Evolutionary conservation across 2,329 filamentous ascomycete species (phyloP).

Genomic region (Sordariomycetes sp.): DNA sequence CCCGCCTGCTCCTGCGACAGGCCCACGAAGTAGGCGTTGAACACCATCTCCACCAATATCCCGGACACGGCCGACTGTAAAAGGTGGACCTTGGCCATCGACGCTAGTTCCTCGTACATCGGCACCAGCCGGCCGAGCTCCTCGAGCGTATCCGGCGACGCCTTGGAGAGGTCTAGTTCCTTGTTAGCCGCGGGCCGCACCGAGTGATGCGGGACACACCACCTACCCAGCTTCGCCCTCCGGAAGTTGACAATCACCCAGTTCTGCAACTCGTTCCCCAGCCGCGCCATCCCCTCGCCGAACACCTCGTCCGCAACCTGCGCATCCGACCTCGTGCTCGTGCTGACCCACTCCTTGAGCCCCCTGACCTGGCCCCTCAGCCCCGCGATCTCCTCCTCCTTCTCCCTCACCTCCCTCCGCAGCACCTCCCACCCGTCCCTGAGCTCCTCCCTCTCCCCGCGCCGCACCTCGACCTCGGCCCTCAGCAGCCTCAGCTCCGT

Average conservation of each 20-base stretch:
- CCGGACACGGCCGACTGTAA: conserved; percentile 52
- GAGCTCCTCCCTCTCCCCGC: conserved; percentile 36
- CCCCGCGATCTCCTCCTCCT: conserved; percentile 45
- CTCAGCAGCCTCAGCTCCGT: conserved; percentile 40
- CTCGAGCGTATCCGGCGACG: conserved; percentile 26
- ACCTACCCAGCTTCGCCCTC: conserved; percentile 44
- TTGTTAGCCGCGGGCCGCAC: not conserved
- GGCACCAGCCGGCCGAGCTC: conserved; percentile 41
- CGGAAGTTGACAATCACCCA: conserved; percentile 64
- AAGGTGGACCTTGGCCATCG: conserved; percentile 47
- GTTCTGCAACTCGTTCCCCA: conserved; percentile 61
- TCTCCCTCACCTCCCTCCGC: conserved; percentile 30
- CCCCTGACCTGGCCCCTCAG: conserved; percentile 52
- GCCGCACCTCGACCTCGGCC: conserved; percentile 34
- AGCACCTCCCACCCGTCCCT: conserved; percentile 37
- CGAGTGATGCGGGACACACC: not conserved
- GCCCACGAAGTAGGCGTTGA: conserved; percentile 53
- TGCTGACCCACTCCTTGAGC: conserved; percentile 63
- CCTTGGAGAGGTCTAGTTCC: conserved; percentile 29
- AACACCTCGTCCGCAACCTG: conserved; percentile 58
- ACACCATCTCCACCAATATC: conserved; percentile 50
- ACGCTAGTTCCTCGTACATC: conserved; percentile 43
- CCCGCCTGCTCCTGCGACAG: conserved; percentile 41
- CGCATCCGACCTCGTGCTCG: conserved; percentile 49
- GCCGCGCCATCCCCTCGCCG: conserved; percentile 45